Evolutionary conservation across 148 eudicot species (phyloP).

Genomic region (Oxyria digyna): DNA sequence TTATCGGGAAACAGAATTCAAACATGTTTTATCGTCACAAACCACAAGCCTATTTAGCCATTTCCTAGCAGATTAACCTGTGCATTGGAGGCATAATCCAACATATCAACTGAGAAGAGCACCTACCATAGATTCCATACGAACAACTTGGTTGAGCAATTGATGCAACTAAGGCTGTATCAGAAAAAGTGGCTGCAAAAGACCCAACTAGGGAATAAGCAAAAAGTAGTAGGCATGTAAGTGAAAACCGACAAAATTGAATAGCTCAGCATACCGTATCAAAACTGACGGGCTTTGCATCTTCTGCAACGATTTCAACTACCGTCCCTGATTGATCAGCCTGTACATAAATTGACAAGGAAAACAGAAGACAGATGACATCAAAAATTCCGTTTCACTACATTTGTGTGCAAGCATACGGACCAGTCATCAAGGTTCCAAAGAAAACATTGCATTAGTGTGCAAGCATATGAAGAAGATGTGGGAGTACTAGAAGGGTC

Average conservation of each 20-base stretch:
- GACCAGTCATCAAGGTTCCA: not conserved
- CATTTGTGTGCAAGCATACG: not conserved
- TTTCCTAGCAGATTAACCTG: conserved; percentile 4
- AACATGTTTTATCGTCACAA: not conserved
- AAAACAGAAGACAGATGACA: not conserved
- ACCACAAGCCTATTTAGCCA: conserved; percentile 3
- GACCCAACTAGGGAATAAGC: not conserved
- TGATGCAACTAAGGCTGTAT: conserved; percentile 20
- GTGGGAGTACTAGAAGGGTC: conserved; percentile 12
- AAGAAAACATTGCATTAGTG: too few species aligned
- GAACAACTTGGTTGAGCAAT: not conserved
- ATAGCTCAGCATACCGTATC: conserved; percentile 28
- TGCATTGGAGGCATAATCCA: not conserved
- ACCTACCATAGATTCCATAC: not conserved
- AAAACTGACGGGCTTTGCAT: conserved; percentile 39
- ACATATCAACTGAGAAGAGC: not conserved
- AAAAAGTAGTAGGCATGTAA: not conserved
- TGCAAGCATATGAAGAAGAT: too few species aligned
- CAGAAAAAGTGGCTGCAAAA: conserved; percentile 39
- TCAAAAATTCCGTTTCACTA: not conserved
- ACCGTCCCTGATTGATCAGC: conserved; percentile 51
- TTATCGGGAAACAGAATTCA: not conserved
- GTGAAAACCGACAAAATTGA: not conserved
- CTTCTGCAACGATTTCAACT: conserved; percentile 36
- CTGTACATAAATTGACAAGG: conserved; percentile 12